phyloP scores from a whole-genome alignment of 345 rosid species.

The Aethionema arabicum region DNA sequence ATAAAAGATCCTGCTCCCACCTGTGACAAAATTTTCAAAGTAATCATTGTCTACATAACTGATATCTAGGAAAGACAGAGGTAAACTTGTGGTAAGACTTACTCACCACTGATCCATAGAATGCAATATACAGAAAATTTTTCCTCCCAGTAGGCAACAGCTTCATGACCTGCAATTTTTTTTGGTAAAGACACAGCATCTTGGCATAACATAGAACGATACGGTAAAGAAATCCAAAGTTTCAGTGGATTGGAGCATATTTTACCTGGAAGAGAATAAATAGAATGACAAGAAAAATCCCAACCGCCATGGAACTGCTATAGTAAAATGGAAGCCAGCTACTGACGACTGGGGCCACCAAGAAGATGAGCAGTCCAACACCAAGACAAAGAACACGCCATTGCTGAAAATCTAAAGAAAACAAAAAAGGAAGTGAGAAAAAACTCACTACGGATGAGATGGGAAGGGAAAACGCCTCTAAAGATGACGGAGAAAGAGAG shows the following conservation, averaged over 20 bases:
- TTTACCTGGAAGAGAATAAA: conserved; percentile 85
- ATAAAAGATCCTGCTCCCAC: conserved; percentile 83
- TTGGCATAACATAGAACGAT: neutral
- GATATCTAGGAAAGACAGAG: conserved; percentile 1
- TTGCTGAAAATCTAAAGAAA: conserved; percentile 59
- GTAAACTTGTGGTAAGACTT: conserved; percentile 12
- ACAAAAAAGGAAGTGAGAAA: neutral
- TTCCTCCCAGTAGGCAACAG: conserved; percentile 75
- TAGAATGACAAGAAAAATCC: conserved; percentile 76
- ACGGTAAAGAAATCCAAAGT: neutral
- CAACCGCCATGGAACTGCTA: conserved; percentile 88
- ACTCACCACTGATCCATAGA: conserved; percentile 74
- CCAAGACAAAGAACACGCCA: conserved; percentile 84
- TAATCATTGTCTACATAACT: conserved; percentile 22
- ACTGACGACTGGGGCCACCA: conserved; percentile 79
- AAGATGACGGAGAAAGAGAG: neutral
- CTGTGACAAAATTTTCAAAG: conserved; percentile 42
- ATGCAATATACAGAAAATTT: conserved; percentile 55
- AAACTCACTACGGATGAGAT: conserved; percentile 1
- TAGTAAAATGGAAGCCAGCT: conserved; percentile 95
- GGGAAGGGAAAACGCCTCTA: neutral
- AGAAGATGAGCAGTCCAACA: conserved; percentile 53
- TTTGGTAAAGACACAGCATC: neutral
- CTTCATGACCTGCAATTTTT: conserved; percentile 63
- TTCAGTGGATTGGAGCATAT: conserved; percentile 1